Evolutionary conservation across 148 eudicot genomes (phyloP).

Genomic region (Chenopodium quinoa): DNA sequence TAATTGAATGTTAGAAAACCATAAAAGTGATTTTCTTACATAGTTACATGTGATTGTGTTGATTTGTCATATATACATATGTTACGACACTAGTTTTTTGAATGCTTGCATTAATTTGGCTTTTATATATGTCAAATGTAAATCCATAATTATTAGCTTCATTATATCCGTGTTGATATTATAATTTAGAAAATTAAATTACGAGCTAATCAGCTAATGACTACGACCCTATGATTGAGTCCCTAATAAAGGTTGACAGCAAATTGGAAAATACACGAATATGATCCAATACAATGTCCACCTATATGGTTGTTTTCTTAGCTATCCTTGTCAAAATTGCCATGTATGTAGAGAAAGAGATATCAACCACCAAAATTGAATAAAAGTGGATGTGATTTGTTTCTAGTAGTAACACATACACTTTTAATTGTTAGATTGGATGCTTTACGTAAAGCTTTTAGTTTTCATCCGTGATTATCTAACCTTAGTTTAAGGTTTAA

Average conservation of each 20-base stretch:
- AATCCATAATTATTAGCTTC: too few species aligned
- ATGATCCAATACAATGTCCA: not conserved
- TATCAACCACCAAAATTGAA: not conserved
- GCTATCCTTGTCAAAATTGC: conserved; percentile 2
- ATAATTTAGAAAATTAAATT: too few species aligned
- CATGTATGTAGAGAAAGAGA: not conserved
- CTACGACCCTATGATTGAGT: too few species aligned
- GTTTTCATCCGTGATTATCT: not conserved
- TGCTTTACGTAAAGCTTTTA: not conserved
- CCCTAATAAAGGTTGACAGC: not conserved
- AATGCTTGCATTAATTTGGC: too few species aligned
- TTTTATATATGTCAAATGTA: too few species aligned
- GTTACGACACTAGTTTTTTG: too few species aligned
- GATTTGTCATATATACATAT: too few species aligned
- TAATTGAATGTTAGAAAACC: too few species aligned
- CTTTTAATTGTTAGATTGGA: not conserved
- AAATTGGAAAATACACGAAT: not conserved
- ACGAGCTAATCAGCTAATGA: too few species aligned
- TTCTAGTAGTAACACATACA: not conserved
- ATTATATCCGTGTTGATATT: too few species aligned
- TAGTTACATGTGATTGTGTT: too few species aligned
- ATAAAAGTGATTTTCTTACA: too few species aligned
- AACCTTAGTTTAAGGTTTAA: not conserved
- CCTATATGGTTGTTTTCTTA: not conserved
- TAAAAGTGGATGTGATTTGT: not conserved